A percentile compares a stretch with the other conserved stretches of the same genome.
phyloP scores from a whole-genome alignment of 2,329 filamentous ascomycete genomes.

The Cytospora chrysosperma region DNA sequence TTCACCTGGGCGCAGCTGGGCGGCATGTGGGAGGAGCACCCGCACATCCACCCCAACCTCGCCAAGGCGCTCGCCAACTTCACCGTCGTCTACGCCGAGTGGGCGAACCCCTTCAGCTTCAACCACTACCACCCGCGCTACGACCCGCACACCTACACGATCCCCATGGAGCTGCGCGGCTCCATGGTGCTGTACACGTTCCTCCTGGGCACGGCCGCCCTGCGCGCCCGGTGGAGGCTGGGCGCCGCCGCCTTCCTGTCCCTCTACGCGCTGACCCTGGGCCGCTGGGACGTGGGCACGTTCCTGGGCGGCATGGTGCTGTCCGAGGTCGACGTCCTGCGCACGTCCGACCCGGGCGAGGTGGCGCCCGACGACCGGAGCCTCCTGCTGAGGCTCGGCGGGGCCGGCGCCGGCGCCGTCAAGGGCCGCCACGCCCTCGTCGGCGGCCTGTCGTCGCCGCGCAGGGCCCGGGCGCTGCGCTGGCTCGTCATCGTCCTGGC shows the following conservation, averaged over 20 bases:
- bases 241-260: constrained; percentile 33
- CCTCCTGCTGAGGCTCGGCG: constrained; percentile 10
- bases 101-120: constrained; percentile 43
- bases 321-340: constrained; percentile 38
- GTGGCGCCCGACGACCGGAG: constrained; percentile 18
- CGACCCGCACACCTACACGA: constrained; percentile 43
- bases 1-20: constrained; percentile 39
- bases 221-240: constrained; percentile 37
- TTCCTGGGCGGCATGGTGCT: constrained; percentile 39
- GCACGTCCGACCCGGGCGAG: constrained; percentile 21
- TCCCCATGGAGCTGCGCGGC: constrained; percentile 42
- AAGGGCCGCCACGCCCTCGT: background rate
- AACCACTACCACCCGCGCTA: constrained; percentile 40
- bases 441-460: constrained; percentile 12
- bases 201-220: constrained; percentile 38
- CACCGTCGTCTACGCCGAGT: constrained; percentile 38
- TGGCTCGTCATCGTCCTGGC: constrained; percentile 34
- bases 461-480: constrained; percentile 26
- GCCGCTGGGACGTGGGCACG: constrained; percentile 42
- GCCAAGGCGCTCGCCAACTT: constrained; percentile 41
- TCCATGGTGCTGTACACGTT: constrained; percentile 43
- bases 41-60: constrained; percentile 39
- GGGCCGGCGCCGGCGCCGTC: background rate
- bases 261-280: constrained; percentile 36
- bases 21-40: constrained; percentile 43